phyloP scores from a whole-genome alignment of 2,329 filamentous ascomycete genomes.

The Pseudogymnoascus sp. region DNA sequence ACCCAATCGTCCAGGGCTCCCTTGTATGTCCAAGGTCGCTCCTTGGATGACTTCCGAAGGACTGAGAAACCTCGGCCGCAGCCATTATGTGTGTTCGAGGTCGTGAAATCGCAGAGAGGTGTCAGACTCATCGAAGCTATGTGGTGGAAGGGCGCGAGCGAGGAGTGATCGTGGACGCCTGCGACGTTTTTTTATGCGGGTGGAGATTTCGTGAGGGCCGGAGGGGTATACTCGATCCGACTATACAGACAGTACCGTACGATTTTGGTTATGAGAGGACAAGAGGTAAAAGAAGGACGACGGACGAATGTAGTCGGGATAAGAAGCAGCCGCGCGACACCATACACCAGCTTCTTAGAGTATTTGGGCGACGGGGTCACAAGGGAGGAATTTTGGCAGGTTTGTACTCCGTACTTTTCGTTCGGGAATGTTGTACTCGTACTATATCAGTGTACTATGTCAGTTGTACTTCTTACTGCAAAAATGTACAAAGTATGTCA shows the following conservation, averaged over 20 bases:
- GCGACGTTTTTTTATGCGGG: conserved; percentile 1
- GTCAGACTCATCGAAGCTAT: conserved; percentile 30
- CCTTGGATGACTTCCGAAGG: conserved; percentile 32
- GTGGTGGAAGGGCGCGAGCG: conserved; percentile 13
- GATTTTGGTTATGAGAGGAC: not conserved
- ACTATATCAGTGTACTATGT: not conserved
- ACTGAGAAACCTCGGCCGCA: conserved; percentile 34
- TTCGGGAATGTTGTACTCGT: conserved; percentile 6
- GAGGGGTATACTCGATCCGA: conserved; percentile 5
- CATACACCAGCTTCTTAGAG: conserved; percentile 5
- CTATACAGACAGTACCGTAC: not conserved
- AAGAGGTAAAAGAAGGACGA: not conserved
- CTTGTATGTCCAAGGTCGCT: conserved; percentile 34
- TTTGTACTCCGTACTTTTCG: conserved; percentile 4
- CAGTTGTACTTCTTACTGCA: not conserved
- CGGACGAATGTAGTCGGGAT: not conserved
- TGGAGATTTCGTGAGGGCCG: not conserved
- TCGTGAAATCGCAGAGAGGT: conserved; percentile 24
- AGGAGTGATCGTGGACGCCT: conserved; percentile 3
- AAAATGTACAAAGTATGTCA: conserved; percentile 1
- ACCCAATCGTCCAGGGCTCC: conserved; percentile 36
- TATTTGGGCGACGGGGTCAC: conserved; percentile 4
- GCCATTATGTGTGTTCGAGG: conserved; percentile 36
- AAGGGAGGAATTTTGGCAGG: conserved; percentile 3
- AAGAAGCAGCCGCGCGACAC: not conserved